A percentile compares a stretch with the other conserved stretches of the same genome.
phyloP scores from a whole-genome alignment of 2,329 filamentous ascomycete genomes.

The Cryoendolithus antarcticus region DNA sequence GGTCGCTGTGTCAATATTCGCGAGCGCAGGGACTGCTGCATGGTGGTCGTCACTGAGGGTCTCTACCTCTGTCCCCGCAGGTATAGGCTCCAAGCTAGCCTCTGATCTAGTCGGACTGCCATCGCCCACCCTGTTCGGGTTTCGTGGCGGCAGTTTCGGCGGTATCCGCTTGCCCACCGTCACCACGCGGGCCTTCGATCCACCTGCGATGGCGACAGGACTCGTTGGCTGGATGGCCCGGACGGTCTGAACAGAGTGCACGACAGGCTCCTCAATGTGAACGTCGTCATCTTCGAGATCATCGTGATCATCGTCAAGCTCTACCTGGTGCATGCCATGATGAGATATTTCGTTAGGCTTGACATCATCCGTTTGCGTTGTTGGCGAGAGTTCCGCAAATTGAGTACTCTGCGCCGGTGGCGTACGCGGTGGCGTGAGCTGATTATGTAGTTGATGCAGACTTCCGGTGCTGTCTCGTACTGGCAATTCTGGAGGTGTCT shows the following conservation, averaged over 20 bases:
- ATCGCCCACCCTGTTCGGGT: constrained; percentile 43
- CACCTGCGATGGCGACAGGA: constrained; percentile 13
- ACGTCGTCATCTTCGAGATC: constrained; percentile 31
- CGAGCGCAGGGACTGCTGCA: constrained; percentile 1
- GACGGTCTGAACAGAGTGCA: constrained; percentile 52
- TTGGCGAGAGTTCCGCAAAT: no score
- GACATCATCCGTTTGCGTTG: no score
- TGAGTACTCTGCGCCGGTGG: no score
- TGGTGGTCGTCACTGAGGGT: background rate
- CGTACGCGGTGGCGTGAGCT: no score
- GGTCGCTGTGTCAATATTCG: background rate
- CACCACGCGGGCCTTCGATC: constrained; percentile 64
- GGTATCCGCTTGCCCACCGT: constrained; percentile 71
- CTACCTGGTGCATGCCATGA: background rate
- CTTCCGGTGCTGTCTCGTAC: no score
- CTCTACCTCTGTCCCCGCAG: constrained; percentile 1
- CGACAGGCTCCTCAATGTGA: constrained; percentile 34
- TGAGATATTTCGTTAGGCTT: no score
- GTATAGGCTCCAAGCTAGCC: constrained; percentile 20
- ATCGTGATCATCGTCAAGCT: constrained; percentile 9
- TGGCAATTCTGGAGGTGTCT: no score
- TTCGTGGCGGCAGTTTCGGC: constrained; percentile 66
- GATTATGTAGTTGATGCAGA: no score
- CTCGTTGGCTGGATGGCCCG: constrained; percentile 41
- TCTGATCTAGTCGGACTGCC: constrained; percentile 14